phyloP scores from a whole-genome alignment of 805 yeast genomes.

The Dipodascopsis tothii region DNA sequence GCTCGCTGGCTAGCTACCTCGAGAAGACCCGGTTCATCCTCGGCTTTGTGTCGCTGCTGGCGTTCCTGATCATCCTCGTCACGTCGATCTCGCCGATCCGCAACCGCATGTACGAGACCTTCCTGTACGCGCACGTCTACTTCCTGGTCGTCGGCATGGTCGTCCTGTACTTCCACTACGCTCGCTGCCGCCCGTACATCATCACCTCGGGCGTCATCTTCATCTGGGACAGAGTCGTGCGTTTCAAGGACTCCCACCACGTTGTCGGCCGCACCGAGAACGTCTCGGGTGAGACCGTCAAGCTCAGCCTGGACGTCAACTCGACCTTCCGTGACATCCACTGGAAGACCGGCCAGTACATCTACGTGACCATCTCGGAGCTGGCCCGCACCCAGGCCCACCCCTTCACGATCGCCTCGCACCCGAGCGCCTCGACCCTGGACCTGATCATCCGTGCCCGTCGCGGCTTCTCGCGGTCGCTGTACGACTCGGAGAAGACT shows the following conservation, averaged over 20 bases:
- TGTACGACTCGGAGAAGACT: conserved; percentile 18
- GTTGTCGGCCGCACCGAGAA: conserved; percentile 14
- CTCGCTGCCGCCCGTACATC: conserved; percentile 22
- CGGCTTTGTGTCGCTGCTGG: conserved; percentile 19
- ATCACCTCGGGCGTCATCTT: conserved; percentile 19
- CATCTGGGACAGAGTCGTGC: conserved; percentile 23
- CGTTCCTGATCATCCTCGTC: conserved; percentile 20
- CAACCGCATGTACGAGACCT: conserved; percentile 20
- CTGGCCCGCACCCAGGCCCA: conserved; percentile 23
- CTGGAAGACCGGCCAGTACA: conserved; percentile 25
- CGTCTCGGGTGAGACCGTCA: conserved; percentile 22
- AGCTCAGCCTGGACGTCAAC: conserved; percentile 18
- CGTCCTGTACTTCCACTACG: conserved; percentile 22
- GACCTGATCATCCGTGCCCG: conserved; percentile 30
- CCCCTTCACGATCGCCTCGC: conserved; percentile 24
- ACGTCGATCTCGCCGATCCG: conserved; percentile 23
- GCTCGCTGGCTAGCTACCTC: conserved; percentile 9
- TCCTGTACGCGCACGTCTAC: conserved; percentile 23
- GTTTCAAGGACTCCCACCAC: conserved; percentile 18
- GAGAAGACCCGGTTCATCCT: conserved; percentile 18
- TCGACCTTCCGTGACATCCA: conserved; percentile 22
- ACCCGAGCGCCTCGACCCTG: conserved; percentile 20
- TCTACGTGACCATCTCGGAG: conserved; percentile 20
- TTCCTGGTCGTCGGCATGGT: conserved; percentile 21
- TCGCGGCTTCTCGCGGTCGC: conserved; percentile 27